Base-by-base conservation (phyloP, 2,329 filamentous ascomycete genomes). In the Colletotrichum lentis region DNA sequence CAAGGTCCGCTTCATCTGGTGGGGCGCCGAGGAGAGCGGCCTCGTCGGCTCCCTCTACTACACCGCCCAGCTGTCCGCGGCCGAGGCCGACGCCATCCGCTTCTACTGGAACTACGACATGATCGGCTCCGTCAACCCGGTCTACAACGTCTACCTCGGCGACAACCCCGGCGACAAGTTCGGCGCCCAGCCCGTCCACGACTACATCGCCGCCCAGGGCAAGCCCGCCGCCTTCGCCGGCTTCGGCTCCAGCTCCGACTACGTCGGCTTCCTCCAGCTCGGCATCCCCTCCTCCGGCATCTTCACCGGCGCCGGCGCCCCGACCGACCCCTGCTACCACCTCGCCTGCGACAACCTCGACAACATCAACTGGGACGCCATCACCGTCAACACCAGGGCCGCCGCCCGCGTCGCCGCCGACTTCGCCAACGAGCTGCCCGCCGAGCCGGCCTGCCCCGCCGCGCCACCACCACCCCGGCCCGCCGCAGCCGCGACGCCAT, bases 81-180 rank as follows among this genome's bases (percentile, higher is more conserved):
- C 74, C 1, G 79, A 82, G 52, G 76, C 77, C 0, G 80, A 85
- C 69, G 88, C 87, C 76, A 87, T 91, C 73, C 82, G 84, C 2
- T 86, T 91, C 39, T 90, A 90, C 80, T 85, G 91, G 75, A 90
- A 91, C 80, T 90, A 89, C 73, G 89, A 91, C 77, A 91, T 91
- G 90, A 89, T 91, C 64, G 82, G 79, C n/a, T 83, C 80, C 18
- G 75, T 76, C 3, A 72, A 74, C n/a, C 78, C 81, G 12, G 70
- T 73, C 47, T 83, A 77, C 72, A 73, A 72, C 61, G 77, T 84
- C 8, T 81, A 82, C 62, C 76, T 77, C n/a, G 74, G 79, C 50
- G 77, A 79, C 69, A 77, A 75, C 35, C 66, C 70, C 41, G 80
- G 75, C 10, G 79, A 83, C 70, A 70, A 74, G 50, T 69, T 74